Conservation (phyloP, 2,329 filamentous ascomycete genomes). For the Didymella pomorum region DNA sequence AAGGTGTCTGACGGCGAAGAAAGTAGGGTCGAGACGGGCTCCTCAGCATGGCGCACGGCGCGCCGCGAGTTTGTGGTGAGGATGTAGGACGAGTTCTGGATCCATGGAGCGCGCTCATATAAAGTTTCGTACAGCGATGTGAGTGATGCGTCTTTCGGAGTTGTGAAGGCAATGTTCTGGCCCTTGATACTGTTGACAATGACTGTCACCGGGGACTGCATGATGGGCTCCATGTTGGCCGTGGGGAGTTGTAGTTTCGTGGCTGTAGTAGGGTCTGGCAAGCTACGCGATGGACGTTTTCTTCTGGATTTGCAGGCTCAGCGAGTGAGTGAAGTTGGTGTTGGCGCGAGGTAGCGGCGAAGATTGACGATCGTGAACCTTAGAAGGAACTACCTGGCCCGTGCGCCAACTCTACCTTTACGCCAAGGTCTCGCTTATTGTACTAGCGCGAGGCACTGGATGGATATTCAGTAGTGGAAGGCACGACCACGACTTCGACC, state of each 20-base stretch:
- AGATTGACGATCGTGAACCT: conserved; percentile 8
- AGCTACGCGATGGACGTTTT: not conserved
- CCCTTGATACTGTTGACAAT: conserved; percentile 86
- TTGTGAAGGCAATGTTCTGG: conserved; percentile 80
- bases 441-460: conserved; percentile 21
- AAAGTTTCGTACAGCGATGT: conserved; percentile 72
- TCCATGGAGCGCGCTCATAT: conserved; percentile 65
- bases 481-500: conserved; percentile 13
- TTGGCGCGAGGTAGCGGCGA: conserved; percentile 12
- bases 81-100: conserved; percentile 67
- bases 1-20: conserved; percentile 68
- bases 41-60: conserved; percentile 65
- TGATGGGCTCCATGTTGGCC: conserved; percentile 34
- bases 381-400: conserved; percentile 4
- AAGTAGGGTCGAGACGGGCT: conserved; percentile 69
- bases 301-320: not conserved
- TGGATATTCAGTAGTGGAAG: conserved; percentile 21
- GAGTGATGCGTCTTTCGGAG: conserved; percentile 72
- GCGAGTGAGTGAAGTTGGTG: conserved; percentile 7
- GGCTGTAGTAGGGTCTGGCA: too few relatives aligned
- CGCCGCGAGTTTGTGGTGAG: conserved; percentile 84
- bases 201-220: conserved; percentile 57
- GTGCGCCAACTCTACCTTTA: conserved; percentile 11
- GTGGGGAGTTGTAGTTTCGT: not conserved
- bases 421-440: conserved; percentile 21